These are phyloP conservation scores for Henckelia pumila DNA, from an alignment of 257 asterid species.

Conservation along the genomic window DNA sequence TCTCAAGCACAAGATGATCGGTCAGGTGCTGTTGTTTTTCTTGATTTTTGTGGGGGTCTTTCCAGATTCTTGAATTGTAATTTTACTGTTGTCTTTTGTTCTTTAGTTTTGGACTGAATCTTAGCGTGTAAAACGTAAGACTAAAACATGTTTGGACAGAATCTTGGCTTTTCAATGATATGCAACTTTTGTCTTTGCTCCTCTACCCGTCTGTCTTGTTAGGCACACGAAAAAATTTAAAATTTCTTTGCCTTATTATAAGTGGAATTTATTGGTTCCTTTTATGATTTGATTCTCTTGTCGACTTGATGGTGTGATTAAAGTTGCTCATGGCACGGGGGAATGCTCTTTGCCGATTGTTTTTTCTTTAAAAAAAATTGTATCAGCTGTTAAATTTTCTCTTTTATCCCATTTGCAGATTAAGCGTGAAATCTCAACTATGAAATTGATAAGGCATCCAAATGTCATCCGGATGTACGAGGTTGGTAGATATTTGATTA, in stretches of 20 bases:
- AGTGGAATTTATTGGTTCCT: too few relatives aligned
- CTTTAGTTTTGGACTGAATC: conserved; percentile 5
- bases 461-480: conserved; percentile 89
- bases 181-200: neutral
- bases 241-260: too few relatives aligned
- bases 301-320: too few relatives aligned
- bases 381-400: neutral
- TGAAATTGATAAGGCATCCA: conserved; percentile 90
- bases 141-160: too few relatives aligned
- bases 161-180: conserved; percentile 15
- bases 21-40: conserved; percentile 51
- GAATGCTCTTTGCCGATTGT: too few relatives aligned
- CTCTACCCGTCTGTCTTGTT: neutral
- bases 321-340: too few relatives aligned
- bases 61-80: neutral
- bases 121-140: too few relatives aligned
- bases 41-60: neutral
- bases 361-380: neutral
- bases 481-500: conserved; percentile 42
- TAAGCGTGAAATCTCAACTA: conserved; percentile 92
- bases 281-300: too few relatives aligned
- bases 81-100: neutral
- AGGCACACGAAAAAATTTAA: too few relatives aligned
- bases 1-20: conserved; percentile 88
- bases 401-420: conserved; percentile 50